Evolutionary conservation across 2,329 filamentous ascomycete genomes (phyloP), one percentile per base, ranked within the genome.

Genomic region (Neofusicoccum laricinum): DNA sequence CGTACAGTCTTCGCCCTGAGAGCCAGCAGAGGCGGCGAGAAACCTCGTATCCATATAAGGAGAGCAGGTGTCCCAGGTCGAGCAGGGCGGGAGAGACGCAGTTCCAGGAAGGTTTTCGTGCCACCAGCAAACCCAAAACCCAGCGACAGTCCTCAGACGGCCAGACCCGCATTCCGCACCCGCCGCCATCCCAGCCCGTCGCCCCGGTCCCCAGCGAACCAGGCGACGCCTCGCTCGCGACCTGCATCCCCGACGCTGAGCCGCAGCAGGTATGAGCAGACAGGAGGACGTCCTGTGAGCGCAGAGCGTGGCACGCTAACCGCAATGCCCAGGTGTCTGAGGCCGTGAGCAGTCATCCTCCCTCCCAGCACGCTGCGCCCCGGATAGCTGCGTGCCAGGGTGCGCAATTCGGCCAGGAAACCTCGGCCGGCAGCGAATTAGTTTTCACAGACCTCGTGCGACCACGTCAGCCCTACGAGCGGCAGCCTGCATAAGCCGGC

Each of bases 381-480:
- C 53, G 53, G 53, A n/a, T 45, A 58, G 53, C 21, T 58, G 53
- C 53, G 30, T 11, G n/a, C 19, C 17, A 19, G 45, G n/a, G 17
- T 15, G 32, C 15, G 38, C 17, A 45, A 32, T 43, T 25, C 36
- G 49, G 32, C 32, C 30, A 48, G 43, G 43, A 48, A n/a, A 34
- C 17, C 10, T 11, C 46, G 19, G 12, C 30, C 30, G 30, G 15
- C 32, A n/a, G 53, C 53, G 30, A 40, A 38, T 32, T 41, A 43
- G 30, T 41, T 19, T 21, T n/a, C 53, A 43, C 38, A 58, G 21
- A 3, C 7, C 36, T 30, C 25, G 53, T 45, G 53, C 25, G 10
- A 58, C 53, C 51, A 12, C 53, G 25, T 58, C 53, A 58, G 53
- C 53, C 53, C 53, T 58, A 58, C 53, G 21, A 32, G 19, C 53